Conservation (phyloP, 305 asterid species). For the Fraxinus baroniana region DNA sequence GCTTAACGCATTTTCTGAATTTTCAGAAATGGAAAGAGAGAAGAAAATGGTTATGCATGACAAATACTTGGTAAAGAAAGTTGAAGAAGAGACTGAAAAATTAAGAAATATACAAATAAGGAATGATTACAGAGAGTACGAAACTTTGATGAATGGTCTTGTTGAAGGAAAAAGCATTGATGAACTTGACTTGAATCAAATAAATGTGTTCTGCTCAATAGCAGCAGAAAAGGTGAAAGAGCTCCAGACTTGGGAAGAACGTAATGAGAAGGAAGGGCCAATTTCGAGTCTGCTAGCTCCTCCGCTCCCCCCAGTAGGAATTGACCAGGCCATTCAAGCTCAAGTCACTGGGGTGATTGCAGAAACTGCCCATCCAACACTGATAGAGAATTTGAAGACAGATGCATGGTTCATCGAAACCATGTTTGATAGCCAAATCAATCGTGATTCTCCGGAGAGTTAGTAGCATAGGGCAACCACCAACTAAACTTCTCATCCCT, state of each 20-base stretch:
- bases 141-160: not conserved
- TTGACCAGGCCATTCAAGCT: not conserved
- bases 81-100: not conserved
- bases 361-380: not conserved
- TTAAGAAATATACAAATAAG: not conserved
- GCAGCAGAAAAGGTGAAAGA: not conserved
- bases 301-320: not conserved
- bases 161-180: not conserved
- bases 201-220: not conserved
- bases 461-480: not conserved
- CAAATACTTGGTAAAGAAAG: constrained; percentile 2
- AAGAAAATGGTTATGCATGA: constrained; percentile 21
- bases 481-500: not conserved
- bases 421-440: not conserved
- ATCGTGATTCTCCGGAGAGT: not conserved
- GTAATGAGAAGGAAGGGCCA: not conserved
- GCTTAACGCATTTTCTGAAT: constrained; percentile 12
- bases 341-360: not conserved
- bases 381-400: not conserved
- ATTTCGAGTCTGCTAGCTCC: not conserved
- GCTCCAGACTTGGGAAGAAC: not conserved
- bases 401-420: not conserved
- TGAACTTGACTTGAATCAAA: not conserved
- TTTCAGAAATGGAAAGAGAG: not conserved
- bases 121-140: not conserved